Evolutionary conservation across 352 stramenopile genomes (phyloP).

Genomic region (Peronosclerospora sorghi): DNA sequence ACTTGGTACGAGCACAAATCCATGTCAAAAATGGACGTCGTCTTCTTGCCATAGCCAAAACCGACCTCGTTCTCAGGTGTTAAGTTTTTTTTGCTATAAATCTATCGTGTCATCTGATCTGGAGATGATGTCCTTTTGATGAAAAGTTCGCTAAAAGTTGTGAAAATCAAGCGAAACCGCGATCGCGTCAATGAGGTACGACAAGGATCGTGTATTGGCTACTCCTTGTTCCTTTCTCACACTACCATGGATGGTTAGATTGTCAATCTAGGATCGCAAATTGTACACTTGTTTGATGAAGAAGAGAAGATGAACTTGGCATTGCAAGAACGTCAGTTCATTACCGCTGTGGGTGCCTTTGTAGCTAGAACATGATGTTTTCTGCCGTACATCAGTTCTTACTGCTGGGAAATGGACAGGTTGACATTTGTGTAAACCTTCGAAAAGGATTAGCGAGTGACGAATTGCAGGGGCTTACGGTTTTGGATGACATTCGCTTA

Average conservation of each 20-base stretch:
- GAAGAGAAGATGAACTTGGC: slow-evolving; percentile 68
- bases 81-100: background rate
- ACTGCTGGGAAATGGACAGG: slow-evolving; percentile 17
- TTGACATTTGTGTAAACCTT: slow-evolving; percentile 61
- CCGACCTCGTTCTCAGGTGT: slow-evolving; percentile 62
- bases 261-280: slow-evolving; percentile 29
- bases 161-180: slow-evolving; percentile 75
- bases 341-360: slow-evolving; percentile 35
- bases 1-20: slow-evolving; percentile 75
- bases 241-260: slow-evolving; percentile 7
- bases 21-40: slow-evolving; percentile 81
- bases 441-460: slow-evolving; percentile 31
- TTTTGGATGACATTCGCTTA: slow-evolving; percentile 46
- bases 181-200: slow-evolving; percentile 59
- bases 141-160: slow-evolving; percentile 61
- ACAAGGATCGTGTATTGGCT: background rate
- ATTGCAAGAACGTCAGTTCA: slow-evolving; percentile 52
- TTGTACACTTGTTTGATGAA: slow-evolving; percentile 69
- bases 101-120: background rate
- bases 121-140: background rate
- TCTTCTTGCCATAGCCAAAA: slow-evolving; percentile 54
- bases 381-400: background rate
- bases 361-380: background rate
- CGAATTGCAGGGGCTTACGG: slow-evolving; percentile 40
- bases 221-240: background rate